Percentiles rank a stretch among this genome's conserved stretches.
Conservation (phyloP, 129 eudicot species). For the Flaveria bidentis region DNA sequence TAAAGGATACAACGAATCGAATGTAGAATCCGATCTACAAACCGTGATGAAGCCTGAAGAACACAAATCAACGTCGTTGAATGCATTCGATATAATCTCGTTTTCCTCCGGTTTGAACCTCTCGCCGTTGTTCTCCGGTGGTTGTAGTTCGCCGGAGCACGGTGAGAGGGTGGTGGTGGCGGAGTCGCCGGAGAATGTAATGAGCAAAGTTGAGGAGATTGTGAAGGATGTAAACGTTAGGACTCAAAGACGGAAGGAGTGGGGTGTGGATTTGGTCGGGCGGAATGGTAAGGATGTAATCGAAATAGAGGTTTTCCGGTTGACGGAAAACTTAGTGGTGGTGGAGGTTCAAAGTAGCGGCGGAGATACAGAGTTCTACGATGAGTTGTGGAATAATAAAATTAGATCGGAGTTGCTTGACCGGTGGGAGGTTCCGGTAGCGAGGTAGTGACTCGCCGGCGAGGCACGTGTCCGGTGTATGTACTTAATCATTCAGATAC, state of each 20-base stretch:
- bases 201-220: slow-evolving; percentile 44
- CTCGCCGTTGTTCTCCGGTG: slow-evolving; percentile 51
- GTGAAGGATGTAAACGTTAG: slow-evolving; percentile 39
- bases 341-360: slow-evolving; percentile 55
- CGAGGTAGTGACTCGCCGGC: slow-evolving; percentile 28
- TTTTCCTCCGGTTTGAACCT: slow-evolving; percentile 71
- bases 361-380: slow-evolving; percentile 43
- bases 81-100: slow-evolving; percentile 74
- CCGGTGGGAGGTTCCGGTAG: slow-evolving; percentile 33
- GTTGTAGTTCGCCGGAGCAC: slow-evolving; percentile 25
- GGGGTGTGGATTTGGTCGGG: slow-evolving; percentile 53
- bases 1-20: slow-evolving; percentile 46
- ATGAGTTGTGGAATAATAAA: slow-evolving; percentile 53
- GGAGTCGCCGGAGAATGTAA: slow-evolving; percentile 45
- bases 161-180: slow-evolving; percentile 48
- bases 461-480: slow-evolving; percentile 30
- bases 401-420: slow-evolving; percentile 50
- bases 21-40: slow-evolving; percentile 23
- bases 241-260: slow-evolving; percentile 43
- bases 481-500: slow-evolving; percentile 24
- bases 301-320: slow-evolving; percentile 53
- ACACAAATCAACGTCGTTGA: slow-evolving; percentile 36
- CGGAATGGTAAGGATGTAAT: slow-evolving; percentile 48
- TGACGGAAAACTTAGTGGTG: slow-evolving; percentile 55
- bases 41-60: slow-evolving; percentile 14